phyloP scores from a whole-genome alignment of 768 basidiomycete genomes.

The Calvatia gigantea region DNA sequence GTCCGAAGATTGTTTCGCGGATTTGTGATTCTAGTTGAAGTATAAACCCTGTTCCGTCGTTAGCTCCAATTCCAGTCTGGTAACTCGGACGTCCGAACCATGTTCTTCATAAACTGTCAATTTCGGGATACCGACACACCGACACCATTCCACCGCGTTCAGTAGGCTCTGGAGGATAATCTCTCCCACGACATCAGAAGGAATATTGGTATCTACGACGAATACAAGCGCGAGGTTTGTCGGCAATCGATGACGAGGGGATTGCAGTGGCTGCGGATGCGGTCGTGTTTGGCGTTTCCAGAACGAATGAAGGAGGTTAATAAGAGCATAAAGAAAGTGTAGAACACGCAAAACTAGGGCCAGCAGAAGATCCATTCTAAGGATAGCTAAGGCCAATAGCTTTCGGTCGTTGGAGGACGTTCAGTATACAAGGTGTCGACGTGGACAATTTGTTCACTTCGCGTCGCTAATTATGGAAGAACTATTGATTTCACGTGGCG shows the following conservation, averaged over 20 bases:
- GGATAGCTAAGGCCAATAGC: no score
- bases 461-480: conserved; percentile 4
- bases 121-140: conserved; percentile 51
- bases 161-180: conserved; percentile 52
- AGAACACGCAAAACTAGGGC: conserved; percentile 47
- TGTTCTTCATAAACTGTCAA: conserved; percentile 71
- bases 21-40: conserved; percentile 1
- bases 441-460: conserved; percentile 12
- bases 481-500: neutral
- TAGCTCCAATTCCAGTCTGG: neutral
- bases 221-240: conserved; percentile 66
- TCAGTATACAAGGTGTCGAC: conserved; percentile 1
- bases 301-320: conserved; percentile 37
- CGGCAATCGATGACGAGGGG: conserved; percentile 56
- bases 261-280: conserved; percentile 44
- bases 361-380: conserved; percentile 44
- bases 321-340: conserved; percentile 53
- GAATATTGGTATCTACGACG: conserved; percentile 37
- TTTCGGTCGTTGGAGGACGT: neutral
- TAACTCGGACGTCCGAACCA: conserved; percentile 43
- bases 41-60: neutral
- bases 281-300: conserved; percentile 32
- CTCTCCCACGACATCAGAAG: conserved; percentile 32
- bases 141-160: conserved; percentile 59
- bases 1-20: neutral